Percentiles rank a stretch among this genome's conserved stretches.
Conservation (phyloP, 345 rosid genomes). For the Boechera divaricarpa region DNA sequence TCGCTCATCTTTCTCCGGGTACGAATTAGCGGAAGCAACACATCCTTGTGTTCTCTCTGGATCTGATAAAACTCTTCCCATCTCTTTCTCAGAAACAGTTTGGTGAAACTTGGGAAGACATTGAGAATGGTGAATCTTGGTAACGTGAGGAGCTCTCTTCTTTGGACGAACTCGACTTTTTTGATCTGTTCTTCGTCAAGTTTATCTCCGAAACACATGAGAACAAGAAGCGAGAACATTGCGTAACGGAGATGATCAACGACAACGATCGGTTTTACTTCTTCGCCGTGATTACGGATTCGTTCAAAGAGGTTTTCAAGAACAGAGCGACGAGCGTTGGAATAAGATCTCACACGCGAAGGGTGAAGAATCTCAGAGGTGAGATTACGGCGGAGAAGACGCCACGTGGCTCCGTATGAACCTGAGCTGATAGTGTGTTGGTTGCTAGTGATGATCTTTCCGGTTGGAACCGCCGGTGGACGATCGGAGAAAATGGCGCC, state of each 20-base stretch:
- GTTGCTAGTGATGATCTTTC: background rate
- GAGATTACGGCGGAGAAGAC: conserved; percentile 27
- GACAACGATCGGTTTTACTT: conserved; percentile 7
- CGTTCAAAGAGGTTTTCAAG: conserved; percentile 8
- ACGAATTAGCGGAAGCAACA: conserved; percentile 33
- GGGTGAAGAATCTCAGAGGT: conserved; percentile 31
- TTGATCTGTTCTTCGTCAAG: conserved; percentile 26
- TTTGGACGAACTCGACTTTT: conserved; percentile 15
- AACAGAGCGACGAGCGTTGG: conserved; percentile 20
- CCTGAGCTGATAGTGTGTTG: conserved; percentile 12
- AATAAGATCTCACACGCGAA: background rate
- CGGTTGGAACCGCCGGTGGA: background rate
- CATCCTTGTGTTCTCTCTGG: conserved; percentile 6
- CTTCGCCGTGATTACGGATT: conserved; percentile 19
- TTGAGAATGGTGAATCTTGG: conserved; percentile 30
- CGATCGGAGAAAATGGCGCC: background rate
- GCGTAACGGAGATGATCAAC: conserved; percentile 33
- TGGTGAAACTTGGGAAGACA: background rate
- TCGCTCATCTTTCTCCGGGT: conserved; percentile 5
- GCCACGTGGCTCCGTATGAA: conserved; percentile 31
- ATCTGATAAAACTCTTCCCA: conserved; percentile 26
- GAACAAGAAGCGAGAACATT: conserved; percentile 36
- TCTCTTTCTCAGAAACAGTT: background rate
- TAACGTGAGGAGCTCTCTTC: background rate
- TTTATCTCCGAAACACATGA: conserved; percentile 42